A percentile compares a stretch with the other conserved stretches of the same genome.
phyloP scores from a whole-genome alignment of 768 basidiomycete species.

The Thelephora ganbajun region DNA sequence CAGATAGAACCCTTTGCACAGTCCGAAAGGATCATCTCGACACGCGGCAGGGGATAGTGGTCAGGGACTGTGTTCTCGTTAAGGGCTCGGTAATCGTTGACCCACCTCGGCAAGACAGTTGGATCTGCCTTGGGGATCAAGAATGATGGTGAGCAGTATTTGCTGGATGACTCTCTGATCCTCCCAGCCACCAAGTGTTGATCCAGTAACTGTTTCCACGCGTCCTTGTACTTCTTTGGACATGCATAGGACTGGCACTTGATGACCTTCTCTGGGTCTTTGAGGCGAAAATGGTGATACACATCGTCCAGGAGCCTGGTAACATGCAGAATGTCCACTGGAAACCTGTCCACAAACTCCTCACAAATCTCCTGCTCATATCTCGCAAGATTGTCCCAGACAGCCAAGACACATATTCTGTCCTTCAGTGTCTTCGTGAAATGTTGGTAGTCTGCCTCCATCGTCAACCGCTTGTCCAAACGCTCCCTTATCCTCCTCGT shows the following conservation, averaged over 20 bases:
- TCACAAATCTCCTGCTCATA: constrained; percentile 3
- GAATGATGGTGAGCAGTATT: constrained; percentile 22
- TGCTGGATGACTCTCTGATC: constrained; percentile 15
- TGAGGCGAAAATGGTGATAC: constrained; percentile 12
- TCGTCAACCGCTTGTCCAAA: no score
- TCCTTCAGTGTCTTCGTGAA: background rate
- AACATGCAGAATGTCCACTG: constrained; percentile 13
- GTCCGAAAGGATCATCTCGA: constrained; percentile 22
- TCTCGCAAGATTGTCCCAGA: background rate
- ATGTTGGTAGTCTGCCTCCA: no score
- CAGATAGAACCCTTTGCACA: constrained; percentile 23
- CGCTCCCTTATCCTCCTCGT: no score
- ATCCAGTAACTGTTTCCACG: constrained; percentile 20
- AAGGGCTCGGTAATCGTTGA: constrained; percentile 20
- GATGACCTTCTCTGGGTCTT: constrained; percentile 16
- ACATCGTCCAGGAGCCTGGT: constrained; percentile 13
- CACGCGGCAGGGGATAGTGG: constrained; percentile 15
- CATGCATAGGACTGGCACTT: constrained; percentile 16
- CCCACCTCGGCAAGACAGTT: constrained; percentile 19
- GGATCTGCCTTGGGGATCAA: constrained; percentile 23
- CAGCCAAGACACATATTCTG: background rate
- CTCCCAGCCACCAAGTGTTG: constrained; percentile 20
- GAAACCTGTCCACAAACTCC: constrained; percentile 13
- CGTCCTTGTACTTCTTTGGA: constrained; percentile 19
- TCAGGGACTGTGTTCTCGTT: constrained; percentile 20